These are phyloP conservation scores for Russula ochroleuca DNA, from an alignment of 768 basidiomycete species.

Conservation along the genomic window DNA sequence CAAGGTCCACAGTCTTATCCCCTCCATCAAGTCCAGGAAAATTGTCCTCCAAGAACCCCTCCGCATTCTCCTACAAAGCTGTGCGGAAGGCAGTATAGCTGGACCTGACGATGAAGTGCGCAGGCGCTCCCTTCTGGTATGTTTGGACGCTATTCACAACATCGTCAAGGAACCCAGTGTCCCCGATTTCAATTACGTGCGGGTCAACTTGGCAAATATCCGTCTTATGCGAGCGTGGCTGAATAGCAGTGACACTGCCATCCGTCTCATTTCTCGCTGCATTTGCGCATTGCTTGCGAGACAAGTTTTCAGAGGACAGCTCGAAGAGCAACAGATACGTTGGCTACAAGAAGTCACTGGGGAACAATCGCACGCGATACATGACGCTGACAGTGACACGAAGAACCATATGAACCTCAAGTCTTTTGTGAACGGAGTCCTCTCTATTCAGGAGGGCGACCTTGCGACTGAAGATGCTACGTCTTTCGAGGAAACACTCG, in stretches of 20 bases:
- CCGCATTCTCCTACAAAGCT: neutral
- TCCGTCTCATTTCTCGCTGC: neutral
- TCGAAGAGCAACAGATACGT: neutral
- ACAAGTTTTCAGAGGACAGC: neutral
- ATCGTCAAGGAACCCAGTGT: neutral
- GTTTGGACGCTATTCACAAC: neutral
- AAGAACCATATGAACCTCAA: neutral
- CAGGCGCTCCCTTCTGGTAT: neutral
- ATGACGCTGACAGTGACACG: neutral
- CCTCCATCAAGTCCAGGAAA: neutral
- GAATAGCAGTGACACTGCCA: neutral
- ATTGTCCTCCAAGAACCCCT: neutral
- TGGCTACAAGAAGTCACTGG: neutral
- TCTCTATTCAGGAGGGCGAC: neutral
- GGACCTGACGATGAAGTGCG: neutral
- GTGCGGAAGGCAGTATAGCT: neutral
- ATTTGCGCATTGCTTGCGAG: neutral
- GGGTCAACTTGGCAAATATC: neutral
- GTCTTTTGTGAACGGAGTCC: neutral
- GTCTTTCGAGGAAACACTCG: too few relatives aligned
- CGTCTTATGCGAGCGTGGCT: neutral
- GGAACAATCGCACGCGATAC: too few relatives aligned
- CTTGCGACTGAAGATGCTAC: too few relatives aligned
- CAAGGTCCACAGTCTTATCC: neutral
- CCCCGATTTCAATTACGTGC: neutral